These are phyloP conservation scores for Penicillium sp. DNA, from an alignment of 2,329 filamentous ascomycete genomes.

Conservation along the genomic window DNA sequence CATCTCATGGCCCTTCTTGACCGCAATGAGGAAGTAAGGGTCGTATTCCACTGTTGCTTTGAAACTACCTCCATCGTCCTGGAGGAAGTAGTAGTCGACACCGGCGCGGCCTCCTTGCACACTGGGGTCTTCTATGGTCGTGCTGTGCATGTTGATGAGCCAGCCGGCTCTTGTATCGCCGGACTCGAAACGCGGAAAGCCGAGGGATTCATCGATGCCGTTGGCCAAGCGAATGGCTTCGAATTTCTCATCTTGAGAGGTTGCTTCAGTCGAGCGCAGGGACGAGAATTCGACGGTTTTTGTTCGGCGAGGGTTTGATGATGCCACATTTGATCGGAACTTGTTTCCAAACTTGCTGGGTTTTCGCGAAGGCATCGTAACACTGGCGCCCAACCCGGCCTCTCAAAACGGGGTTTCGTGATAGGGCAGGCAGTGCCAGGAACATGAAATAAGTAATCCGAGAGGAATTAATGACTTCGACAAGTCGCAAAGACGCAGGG, in stretches of 20 bases:
- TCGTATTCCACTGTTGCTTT: constrained; percentile 96
- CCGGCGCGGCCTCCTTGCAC: constrained; percentile 80
- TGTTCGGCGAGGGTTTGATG: constrained; percentile 53
- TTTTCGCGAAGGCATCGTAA: constrained; percentile 49
- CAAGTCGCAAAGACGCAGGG: neutral
- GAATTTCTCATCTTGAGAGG: constrained; percentile 87
- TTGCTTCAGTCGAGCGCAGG: constrained; percentile 73
- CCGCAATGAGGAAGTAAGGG: constrained; percentile 90
- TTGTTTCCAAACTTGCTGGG: constrained; percentile 65
- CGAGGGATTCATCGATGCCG: constrained; percentile 90
- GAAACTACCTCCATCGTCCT: constrained; percentile 83
- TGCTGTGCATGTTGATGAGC: constrained; percentile 94
- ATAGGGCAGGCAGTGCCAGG: constrained; percentile 13
- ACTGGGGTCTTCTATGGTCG: constrained; percentile 78
- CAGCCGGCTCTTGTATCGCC: constrained; percentile 83
- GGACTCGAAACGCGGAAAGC: constrained; percentile 86
- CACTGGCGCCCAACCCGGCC: constrained; percentile 26
- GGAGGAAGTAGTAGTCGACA: constrained; percentile 95
- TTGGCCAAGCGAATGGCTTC: constrained; percentile 81
- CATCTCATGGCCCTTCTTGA: constrained; percentile 79
- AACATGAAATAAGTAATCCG: constrained; percentile 24
- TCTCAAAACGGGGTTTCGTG: constrained; percentile 21
- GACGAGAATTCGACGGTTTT: constrained; percentile 78
- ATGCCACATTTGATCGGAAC: constrained; percentile 44
- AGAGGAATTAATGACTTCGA: neutral